These are phyloP conservation scores for Dichotomocladium elegans DNA, from an alignment of 371 early-diverging fungal genomes.

Conservation along the genomic window DNA sequence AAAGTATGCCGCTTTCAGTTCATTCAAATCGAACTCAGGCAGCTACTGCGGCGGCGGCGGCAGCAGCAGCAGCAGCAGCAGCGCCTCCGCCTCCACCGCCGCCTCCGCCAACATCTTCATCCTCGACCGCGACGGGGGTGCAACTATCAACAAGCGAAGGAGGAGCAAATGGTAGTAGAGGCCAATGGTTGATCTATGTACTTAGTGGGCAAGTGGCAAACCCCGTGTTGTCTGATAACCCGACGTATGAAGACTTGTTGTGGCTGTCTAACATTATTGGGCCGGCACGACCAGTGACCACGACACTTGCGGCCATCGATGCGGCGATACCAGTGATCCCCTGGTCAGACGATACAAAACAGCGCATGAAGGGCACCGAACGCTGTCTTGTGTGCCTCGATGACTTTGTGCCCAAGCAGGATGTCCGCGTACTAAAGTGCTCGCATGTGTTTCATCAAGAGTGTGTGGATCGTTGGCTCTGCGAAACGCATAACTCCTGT, in stretches of 20 bases:
- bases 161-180: neutral
- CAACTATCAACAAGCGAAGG: neutral
- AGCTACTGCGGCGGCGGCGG: neutral
- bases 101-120: neutral
- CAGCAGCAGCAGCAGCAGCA: constrained; percentile 5
- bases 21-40: constrained; percentile 15
- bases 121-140: neutral
- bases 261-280: constrained; percentile 52
- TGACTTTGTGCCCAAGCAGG: constrained; percentile 60
- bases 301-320: constrained; percentile 46
- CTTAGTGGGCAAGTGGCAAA: constrained; percentile 14
- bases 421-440: constrained; percentile 69
- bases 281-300: constrained; percentile 56
- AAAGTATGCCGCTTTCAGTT: constrained; percentile 21
- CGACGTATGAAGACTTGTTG: constrained; percentile 59
- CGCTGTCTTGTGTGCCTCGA: constrained; percentile 65
- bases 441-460: constrained; percentile 81
- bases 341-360: constrained; percentile 33
- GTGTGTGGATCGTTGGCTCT: constrained; percentile 83
- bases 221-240: constrained; percentile 25
- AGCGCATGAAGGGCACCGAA: constrained; percentile 11
- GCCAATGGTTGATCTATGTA: constrained; percentile 41
- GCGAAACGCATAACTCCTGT: constrained; percentile 44
- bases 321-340: constrained; percentile 24
- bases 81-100: constrained; percentile 1